phyloP scores from a whole-genome alignment of 2,329 filamentous ascomycete species.

The Botrytis hyacinthi region DNA sequence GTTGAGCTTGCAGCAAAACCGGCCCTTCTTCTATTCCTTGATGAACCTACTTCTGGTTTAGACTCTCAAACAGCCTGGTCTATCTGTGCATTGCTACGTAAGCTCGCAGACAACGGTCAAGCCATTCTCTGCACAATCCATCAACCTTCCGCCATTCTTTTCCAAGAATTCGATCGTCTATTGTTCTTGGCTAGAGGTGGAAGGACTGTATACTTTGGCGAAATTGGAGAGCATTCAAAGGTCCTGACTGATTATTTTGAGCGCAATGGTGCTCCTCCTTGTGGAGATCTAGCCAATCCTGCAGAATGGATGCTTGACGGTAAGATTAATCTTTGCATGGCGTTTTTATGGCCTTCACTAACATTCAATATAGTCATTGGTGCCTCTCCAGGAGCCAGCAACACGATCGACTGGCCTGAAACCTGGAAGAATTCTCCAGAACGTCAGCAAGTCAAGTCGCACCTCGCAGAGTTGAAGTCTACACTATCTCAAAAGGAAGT shows the following conservation, averaged over 20 bases:
- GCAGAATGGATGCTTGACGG: slow-evolving; percentile 75
- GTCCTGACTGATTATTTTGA: slow-evolving; percentile 74
- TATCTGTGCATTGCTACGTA: slow-evolving; percentile 83
- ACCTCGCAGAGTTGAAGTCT: slow-evolving; percentile 54
- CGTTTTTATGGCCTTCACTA: slow-evolving; percentile 20
- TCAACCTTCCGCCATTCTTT: slow-evolving; percentile 92
- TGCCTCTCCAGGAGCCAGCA: slow-evolving; percentile 61
- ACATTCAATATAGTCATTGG: slow-evolving; percentile 46
- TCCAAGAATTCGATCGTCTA: slow-evolving; percentile 84
- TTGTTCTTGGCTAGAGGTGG: slow-evolving; percentile 76
- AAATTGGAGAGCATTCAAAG: slow-evolving; percentile 69
- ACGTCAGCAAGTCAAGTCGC: slow-evolving; percentile 40
- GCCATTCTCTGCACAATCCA: slow-evolving; percentile 97
- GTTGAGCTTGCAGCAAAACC: slow-evolving; percentile 93
- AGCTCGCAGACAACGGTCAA: slow-evolving; percentile 83
- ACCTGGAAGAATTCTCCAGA: slow-evolving; percentile 57
- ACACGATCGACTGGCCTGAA: slow-evolving; percentile 61
- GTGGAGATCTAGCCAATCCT: slow-evolving; percentile 69
- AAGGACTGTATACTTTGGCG: slow-evolving; percentile 77
- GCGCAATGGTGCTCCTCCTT: slow-evolving; percentile 63
- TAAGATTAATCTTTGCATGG: not conserved
- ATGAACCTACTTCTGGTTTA: slow-evolving; percentile 92
- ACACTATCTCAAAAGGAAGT: slow-evolving; percentile 40
- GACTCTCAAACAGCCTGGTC: slow-evolving; percentile 94
- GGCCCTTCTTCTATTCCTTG: slow-evolving; percentile 83